phyloP scores from a whole-genome alignment of 2,329 filamentous ascomycete genomes.

The Monosporascus sp. region DNA sequence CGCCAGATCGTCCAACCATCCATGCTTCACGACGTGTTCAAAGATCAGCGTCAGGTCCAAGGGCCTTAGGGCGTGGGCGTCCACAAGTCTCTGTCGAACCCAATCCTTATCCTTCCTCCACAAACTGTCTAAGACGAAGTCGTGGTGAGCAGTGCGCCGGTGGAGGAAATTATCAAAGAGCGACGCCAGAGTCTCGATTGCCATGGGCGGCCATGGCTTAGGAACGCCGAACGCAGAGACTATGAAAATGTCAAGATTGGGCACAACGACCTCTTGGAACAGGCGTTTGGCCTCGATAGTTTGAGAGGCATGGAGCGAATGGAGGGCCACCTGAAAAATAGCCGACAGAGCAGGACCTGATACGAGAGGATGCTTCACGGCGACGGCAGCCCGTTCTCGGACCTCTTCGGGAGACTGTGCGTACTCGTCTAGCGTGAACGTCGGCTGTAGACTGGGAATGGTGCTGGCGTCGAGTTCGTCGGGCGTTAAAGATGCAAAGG shows the following conservation, averaged over 20 bases:
- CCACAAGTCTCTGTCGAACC: constrained; percentile 75
- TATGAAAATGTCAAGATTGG: constrained; percentile 73
- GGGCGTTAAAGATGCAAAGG: constrained; percentile 70
- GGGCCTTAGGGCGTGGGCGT: constrained; percentile 65
- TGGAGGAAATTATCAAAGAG: constrained; percentile 79
- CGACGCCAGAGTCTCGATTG: constrained; percentile 68
- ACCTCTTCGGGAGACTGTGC: constrained; percentile 43
- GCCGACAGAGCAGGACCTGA: constrained; percentile 77
- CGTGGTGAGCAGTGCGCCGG: constrained; percentile 70
- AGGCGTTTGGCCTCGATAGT: constrained; percentile 58
- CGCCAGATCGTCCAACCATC: constrained; percentile 78
- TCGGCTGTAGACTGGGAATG: constrained; percentile 74
- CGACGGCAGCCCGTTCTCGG: constrained; percentile 49
- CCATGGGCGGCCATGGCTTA: constrained; percentile 70
- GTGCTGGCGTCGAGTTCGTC: constrained; percentile 77
- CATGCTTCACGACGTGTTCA: constrained; percentile 74
- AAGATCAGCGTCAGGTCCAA: constrained; percentile 64
- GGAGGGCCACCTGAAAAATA: constrained; percentile 60
- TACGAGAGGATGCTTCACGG: constrained; percentile 78
- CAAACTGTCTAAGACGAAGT: constrained; percentile 84
- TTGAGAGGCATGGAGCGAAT: constrained; percentile 55
- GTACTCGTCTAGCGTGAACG: constrained; percentile 62
- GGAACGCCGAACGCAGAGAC: constrained; percentile 73
- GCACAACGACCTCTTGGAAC: constrained; percentile 62
- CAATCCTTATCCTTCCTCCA: constrained; percentile 89